Percentiles rank a stretch among this genome's conserved stretches.
These are phyloP conservation scores for Cucumis sativus DNA, from an alignment of 306 rosid species.

Conservation along the genomic window Cucumber_9930_V3 NC_026656.2:11969001-11969500, in stretches of 20 bases:
- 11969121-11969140: neutral
- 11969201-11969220: neutral
- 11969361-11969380: conserved; percentile 59
- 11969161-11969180: neutral
- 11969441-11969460: conserved; percentile 45
- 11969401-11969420: conserved; percentile 15
- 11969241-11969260: conserved; percentile 33
- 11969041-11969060: neutral
- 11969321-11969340: conserved; percentile 49
- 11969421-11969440: conserved; percentile 21
- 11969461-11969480: neutral
- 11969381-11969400: conserved; percentile 36
- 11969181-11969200: neutral
- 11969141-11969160: neutral
- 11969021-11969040: conserved; percentile 8
- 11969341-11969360: conserved; percentile 29
- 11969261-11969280: conserved; percentile 15
- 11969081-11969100: conserved; percentile 13
- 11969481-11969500: conserved; percentile 7
- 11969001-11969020: conserved; percentile 16
- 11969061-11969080: neutral
- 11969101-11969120: neutral
- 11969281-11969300: conserved; percentile 31
- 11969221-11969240: conserved; percentile 36
- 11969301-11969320: conserved; percentile 34